Evolutionary conservation across 345 rosid genomes (phyloP), one percentile per base, ranked within the genome.

Genomic region (Acer saccharum): DNA sequence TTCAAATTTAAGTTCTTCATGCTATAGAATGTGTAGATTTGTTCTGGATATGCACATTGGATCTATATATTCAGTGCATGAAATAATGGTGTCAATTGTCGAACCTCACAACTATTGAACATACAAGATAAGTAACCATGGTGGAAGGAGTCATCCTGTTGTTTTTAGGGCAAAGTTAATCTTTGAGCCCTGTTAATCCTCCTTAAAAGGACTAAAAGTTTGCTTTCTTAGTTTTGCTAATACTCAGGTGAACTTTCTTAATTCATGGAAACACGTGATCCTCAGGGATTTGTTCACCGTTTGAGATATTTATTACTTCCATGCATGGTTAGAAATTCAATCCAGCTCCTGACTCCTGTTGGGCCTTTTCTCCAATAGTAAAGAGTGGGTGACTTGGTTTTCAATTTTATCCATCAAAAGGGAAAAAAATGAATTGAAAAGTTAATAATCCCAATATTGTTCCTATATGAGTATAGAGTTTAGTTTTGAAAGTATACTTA

Each of bases 1-100:
- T 58, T 71, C 32, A 25, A 44, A 48, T 71, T 71, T 41, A n/a
- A 18, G 70, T 64, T 48, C 12, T 70, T 57, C 14, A 43, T 46
- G 57, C 16, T 23, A 10, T 14, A 54, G 10, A 71, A 8, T 5
- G 5, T 8, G 0, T 50, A 50, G n/a, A 48, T 54, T 8, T 25
- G 6, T 68, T 61, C 62, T 23, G 41, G 41, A 39, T 25, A 32
- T 21, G 54, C 46, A 16, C 32, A 48, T 74, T 74, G 7, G 10
- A 21, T 57, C 64, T 54, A 68, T 23, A 23, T 46, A 16, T 52
- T 70, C 23, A 52, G 14, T 27, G 29, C 4, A 27, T 7, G 2
- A 25, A 25, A 52, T 4, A 52, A 50, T 52, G 2, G 58, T 25
- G 58, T 69, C 60, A 48, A 21, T 35, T 35, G 39, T 35, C 39